Percentiles rank a stretch among this genome's conserved stretches.
Evolutionary conservation across 805 yeast species (phyloP).

Genomic region (Ogataea paradorogensis): DNA sequence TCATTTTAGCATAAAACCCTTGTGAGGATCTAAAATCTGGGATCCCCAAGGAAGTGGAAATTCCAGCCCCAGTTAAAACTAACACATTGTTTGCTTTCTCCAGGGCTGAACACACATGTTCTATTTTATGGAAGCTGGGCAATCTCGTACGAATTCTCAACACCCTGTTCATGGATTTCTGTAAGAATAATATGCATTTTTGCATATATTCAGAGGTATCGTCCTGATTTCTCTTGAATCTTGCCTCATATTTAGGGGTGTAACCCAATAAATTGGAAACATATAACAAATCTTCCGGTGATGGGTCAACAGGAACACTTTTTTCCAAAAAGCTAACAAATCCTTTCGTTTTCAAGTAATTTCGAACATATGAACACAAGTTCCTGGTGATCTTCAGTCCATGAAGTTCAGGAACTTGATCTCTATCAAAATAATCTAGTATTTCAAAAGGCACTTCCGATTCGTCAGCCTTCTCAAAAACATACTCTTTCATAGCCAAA

Average conservation of each 20-base stretch:
- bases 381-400: slow-evolving; percentile 37
- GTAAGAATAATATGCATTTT: slow-evolving; percentile 46
- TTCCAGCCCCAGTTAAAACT: slow-evolving; percentile 91
- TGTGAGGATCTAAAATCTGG: slow-evolving; percentile 91
- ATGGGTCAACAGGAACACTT: slow-evolving; percentile 60
- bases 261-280: slow-evolving; percentile 65
- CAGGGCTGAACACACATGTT: slow-evolving; percentile 54
- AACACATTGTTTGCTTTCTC: slow-evolving; percentile 56
- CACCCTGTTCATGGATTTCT: slow-evolving; percentile 64
- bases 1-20: slow-evolving; percentile 74
- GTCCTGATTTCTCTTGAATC: slow-evolving; percentile 11
- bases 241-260: slow-evolving; percentile 22
- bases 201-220: slow-evolving; percentile 19
- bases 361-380: slow-evolving; percentile 45
- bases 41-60: slow-evolving; percentile 83
- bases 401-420: slow-evolving; percentile 20
- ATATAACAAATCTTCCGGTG: slow-evolving; percentile 52
- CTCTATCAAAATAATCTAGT: slow-evolving; percentile 15
- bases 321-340: slow-evolving; percentile 48
- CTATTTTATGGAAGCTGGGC: slow-evolving; percentile 52
- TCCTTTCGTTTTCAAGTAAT: slow-evolving; percentile 59
- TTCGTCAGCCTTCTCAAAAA: slow-evolving; percentile 4
- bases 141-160: slow-evolving; percentile 53
- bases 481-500: slow-evolving; percentile 7
- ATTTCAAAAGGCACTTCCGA: slow-evolving; percentile 5